Evolutionary conservation across 371 early-diverging fungal species (phyloP).

Genomic region (Saksenaea vasiformis): DNA sequence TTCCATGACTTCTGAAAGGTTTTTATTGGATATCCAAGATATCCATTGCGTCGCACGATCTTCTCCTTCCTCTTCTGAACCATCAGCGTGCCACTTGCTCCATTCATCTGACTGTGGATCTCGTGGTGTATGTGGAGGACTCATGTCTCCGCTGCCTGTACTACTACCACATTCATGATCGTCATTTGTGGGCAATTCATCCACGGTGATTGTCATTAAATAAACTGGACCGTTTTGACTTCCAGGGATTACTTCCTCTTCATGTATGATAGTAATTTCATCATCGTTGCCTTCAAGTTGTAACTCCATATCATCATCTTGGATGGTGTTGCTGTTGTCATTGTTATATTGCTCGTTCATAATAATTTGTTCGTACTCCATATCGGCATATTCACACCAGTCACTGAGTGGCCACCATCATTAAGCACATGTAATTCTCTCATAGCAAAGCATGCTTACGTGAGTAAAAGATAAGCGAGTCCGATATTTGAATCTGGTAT

Average conservation of each 20-base stretch:
- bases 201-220: constrained; percentile 3
- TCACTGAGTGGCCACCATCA: constrained; percentile 9
- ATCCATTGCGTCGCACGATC: constrained; percentile 14
- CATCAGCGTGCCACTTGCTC: not conserved
- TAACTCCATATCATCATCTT: constrained; percentile 23
- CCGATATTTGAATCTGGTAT: constrained; percentile 7
- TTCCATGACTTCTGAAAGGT: not conserved
- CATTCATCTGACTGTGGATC: not conserved
- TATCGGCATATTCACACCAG: constrained; percentile 33
- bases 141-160: not conserved
- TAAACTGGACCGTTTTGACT: not conserved
- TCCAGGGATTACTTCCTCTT: constrained; percentile 9
- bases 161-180: constrained; percentile 1
- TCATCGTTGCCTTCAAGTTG: constrained; percentile 17
- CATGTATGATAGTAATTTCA: constrained; percentile 1
- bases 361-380: constrained; percentile 23
- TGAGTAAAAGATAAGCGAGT: constrained; percentile 15
- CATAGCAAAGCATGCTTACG: constrained; percentile 8
- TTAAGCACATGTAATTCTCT: not conserved
- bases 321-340: constrained; percentile 11
- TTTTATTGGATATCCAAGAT: constrained; percentile 14
- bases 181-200: not conserved
- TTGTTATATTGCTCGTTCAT: not conserved
- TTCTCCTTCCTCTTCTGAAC: constrained; percentile 15
- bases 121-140: not conserved